A percentile compares a stretch with the other conserved stretches of the same genome.
Evolutionary conservation across 2,329 filamentous ascomycete genomes (phyloP).

Genomic region (Pseudogymnoascus sp.): DNA sequence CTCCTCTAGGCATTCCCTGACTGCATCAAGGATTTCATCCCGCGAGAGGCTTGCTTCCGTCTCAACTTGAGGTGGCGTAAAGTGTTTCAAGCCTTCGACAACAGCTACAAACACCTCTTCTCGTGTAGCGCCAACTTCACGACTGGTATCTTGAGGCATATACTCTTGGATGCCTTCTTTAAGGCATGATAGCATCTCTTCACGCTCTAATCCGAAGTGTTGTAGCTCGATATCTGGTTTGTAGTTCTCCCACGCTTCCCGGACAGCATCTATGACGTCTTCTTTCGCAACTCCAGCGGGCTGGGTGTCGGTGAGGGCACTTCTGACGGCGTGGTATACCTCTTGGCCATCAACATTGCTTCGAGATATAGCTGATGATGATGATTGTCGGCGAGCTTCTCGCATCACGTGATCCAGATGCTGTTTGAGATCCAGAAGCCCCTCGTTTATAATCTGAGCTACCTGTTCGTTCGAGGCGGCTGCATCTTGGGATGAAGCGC

Average conservation of each 20-base stretch:
- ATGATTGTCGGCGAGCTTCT: slow-evolving; percentile 63
- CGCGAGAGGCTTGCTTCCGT: slow-evolving; percentile 61
- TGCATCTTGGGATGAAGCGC: slow-evolving; percentile 35
- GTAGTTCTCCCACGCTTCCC: slow-evolving; percentile 87
- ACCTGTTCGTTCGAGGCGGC: slow-evolving; percentile 60
- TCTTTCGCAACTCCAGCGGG: slow-evolving; percentile 58
- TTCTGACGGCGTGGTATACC: slow-evolving; percentile 75
- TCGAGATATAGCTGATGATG: slow-evolving; percentile 52
- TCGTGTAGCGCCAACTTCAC: slow-evolving; percentile 53
- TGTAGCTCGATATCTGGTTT: slow-evolving; percentile 89
- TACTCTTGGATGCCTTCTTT: slow-evolving; percentile 79
- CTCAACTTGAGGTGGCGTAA: slow-evolving; percentile 64
- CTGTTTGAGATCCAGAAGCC: slow-evolving; percentile 70
- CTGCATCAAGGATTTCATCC: slow-evolving; percentile 75
- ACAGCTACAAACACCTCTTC: slow-evolving; percentile 82
- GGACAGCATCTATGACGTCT: slow-evolving; percentile 77
- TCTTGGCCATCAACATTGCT: slow-evolving; percentile 69
- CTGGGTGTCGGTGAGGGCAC: slow-evolving; percentile 51
- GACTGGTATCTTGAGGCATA: slow-evolving; percentile 34
- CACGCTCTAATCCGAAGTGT: slow-evolving; percentile 80
- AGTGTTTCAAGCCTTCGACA: slow-evolving; percentile 76
- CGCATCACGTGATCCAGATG: slow-evolving; percentile 74
- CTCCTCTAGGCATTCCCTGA: slow-evolving; percentile 79
- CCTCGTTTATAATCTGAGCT: slow-evolving; percentile 67
- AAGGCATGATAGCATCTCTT: slow-evolving; percentile 81